A percentile compares a stretch with the other conserved stretches of the same genome.
These are phyloP conservation scores for Tetrahymena malaccensis DNA, from an alignment of 73 alveolate species.

Conservation along the genomic window DNA sequence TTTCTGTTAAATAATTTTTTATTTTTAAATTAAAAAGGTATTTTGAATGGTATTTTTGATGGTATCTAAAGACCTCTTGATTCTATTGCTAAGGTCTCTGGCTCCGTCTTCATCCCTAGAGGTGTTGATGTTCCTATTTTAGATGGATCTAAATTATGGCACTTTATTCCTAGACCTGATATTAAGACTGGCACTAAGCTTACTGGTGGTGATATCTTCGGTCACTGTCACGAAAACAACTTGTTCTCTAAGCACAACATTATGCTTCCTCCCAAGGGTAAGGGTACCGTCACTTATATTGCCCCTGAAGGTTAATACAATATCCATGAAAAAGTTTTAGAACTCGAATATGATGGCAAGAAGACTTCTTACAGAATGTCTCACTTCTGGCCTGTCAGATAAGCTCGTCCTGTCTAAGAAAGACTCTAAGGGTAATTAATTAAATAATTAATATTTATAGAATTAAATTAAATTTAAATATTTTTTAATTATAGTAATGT, in stretches of 20 bases:
- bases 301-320: slow-evolving; percentile 84
- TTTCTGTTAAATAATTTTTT: neutral
- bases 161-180: slow-evolving; percentile 78
- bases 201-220: slow-evolving; percentile 97
- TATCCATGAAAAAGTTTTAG: slow-evolving; percentile 79
- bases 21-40: slow-evolving; percentile 42
- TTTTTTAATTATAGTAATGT: neutral
- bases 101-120: slow-evolving; percentile 89
- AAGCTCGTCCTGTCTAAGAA: slow-evolving; percentile 80
- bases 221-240: slow-evolving; percentile 87
- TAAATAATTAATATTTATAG: neutral
- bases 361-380: slow-evolving; percentile 68
- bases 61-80: slow-evolving; percentile 47
- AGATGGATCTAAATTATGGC: slow-evolving; percentile 88
- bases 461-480: neutral
- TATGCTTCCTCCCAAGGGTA: slow-evolving; percentile 89
- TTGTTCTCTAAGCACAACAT: slow-evolving; percentile 81
- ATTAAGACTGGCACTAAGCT: slow-evolving; percentile 56
- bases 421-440: slow-evolving; percentile 68
- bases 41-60: slow-evolving; percentile 85
- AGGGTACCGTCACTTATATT: slow-evolving; percentile 76
- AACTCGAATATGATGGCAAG: slow-evolving; percentile 83
- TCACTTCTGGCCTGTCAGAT: slow-evolving; percentile 91
- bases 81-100: slow-evolving; percentile 29
- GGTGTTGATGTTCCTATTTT: slow-evolving; percentile 95